phyloP scores from a whole-genome alignment of 2,329 filamentous ascomycete genomes.

The Aspergillus sp. region DNA sequence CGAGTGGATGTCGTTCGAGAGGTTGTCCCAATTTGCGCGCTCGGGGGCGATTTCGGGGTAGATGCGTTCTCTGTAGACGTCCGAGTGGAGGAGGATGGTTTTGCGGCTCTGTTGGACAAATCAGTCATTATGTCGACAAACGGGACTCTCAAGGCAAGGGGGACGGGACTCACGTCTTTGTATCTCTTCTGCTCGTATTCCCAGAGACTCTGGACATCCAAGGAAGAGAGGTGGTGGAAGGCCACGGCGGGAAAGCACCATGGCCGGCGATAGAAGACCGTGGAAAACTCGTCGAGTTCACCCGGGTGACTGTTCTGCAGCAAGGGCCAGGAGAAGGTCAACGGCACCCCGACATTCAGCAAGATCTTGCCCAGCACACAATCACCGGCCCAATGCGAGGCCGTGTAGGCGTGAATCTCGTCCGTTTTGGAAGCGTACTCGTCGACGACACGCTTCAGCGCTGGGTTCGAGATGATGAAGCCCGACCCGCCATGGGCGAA shows the following conservation, averaged over 20 bases:
- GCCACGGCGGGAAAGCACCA: slow-evolving; percentile 46
- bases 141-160: not conserved
- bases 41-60: slow-evolving; percentile 23
- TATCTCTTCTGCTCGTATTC: slow-evolving; percentile 46
- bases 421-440: slow-evolving; percentile 36
- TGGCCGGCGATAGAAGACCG: slow-evolving; percentile 32
- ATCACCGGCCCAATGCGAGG: slow-evolving; percentile 43
- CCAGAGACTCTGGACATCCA: slow-evolving; percentile 38
- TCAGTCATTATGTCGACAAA: not conserved
- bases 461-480: slow-evolving; percentile 45
- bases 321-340: slow-evolving; percentile 43
- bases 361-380: slow-evolving; percentile 44
- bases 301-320: slow-evolving; percentile 37
- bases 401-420: slow-evolving; percentile 40
- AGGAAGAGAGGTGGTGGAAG: slow-evolving; percentile 42
- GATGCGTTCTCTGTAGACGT: slow-evolving; percentile 32
- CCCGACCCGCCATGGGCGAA: slow-evolving; percentile 49
- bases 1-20: slow-evolving; percentile 23
- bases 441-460: slow-evolving; percentile 38
- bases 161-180: slow-evolving; percentile 48
- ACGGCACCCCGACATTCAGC: slow-evolving; percentile 37
- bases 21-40: slow-evolving; percentile 29
- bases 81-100: slow-evolving; percentile 26
- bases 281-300: slow-evolving; percentile 37
- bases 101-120: not conserved